Evolutionary conservation across 306 rosid species (phyloP).

Genomic region (Styphnolobium japonicum): DNA sequence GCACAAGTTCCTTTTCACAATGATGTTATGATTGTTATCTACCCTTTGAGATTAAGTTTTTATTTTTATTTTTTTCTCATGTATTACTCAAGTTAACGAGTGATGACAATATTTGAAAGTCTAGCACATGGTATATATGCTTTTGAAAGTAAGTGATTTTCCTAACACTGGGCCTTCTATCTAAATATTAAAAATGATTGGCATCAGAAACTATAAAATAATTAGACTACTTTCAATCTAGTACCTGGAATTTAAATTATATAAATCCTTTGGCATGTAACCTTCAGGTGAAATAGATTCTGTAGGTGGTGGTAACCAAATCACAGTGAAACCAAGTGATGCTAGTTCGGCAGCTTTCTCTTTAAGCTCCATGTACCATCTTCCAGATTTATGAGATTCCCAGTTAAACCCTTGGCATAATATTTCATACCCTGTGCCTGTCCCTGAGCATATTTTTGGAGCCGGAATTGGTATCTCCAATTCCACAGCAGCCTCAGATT

Average conservation of each 20-base stretch:
- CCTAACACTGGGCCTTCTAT: neutral
- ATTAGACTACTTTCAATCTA: neutral
- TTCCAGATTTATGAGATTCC: constrained; percentile 83
- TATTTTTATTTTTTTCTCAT: neutral
- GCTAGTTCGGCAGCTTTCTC: constrained; percentile 62
- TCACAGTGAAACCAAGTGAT: constrained; percentile 69
- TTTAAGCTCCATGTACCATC: constrained; percentile 78
- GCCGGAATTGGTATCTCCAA: constrained; percentile 16
- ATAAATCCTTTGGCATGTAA: constrained; percentile 89
- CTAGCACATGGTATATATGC: neutral
- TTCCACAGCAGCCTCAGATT: neutral
- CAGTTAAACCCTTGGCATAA: constrained; percentile 92
- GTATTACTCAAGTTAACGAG: neutral
- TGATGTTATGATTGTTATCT: neutral
- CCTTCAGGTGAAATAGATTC: constrained; percentile 92
- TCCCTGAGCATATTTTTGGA: constrained; percentile 46
- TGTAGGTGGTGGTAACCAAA: constrained; percentile 95
- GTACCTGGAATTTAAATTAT: constrained; percentile 86
- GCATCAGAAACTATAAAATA: neutral
- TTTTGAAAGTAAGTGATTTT: neutral
- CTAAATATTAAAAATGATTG: neutral
- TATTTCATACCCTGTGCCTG: constrained; percentile 79
- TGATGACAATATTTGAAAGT: constrained; percentile 12
- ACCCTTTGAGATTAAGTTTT: neutral
- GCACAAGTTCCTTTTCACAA: neutral